A percentile compares a stretch with the other conserved stretches of the same genome.
Conservation (phyloP, 2,329 filamentous ascomycete genomes). For the Proliferodiscus dingleyae region DNA sequence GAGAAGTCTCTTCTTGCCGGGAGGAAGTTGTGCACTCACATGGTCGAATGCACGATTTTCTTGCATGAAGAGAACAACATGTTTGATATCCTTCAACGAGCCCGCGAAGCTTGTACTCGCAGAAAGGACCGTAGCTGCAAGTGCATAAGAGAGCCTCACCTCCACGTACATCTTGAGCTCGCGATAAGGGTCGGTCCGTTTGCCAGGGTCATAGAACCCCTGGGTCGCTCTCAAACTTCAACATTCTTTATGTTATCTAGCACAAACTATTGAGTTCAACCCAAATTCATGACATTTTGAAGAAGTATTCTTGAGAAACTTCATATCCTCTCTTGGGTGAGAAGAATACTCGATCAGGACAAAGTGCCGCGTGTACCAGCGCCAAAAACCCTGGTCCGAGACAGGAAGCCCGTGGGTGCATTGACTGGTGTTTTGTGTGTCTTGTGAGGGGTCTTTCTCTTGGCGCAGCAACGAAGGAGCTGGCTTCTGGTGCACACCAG, state of each 20-base stretch:
- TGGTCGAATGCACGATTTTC: slow-evolving; percentile 39
- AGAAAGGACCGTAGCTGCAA: not conserved
- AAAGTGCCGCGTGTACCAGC: no score
- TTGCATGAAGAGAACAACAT: slow-evolving; percentile 56
- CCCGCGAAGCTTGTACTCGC: slow-evolving; percentile 22
- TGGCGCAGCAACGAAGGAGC: no score
- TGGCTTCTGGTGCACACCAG: no score
- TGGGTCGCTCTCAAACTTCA: not conserved
- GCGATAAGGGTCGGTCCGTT: not conserved
- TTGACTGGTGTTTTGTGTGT: no score
- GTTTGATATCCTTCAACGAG: slow-evolving; percentile 45
- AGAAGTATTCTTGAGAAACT: no score
- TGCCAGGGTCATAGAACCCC: not conserved
- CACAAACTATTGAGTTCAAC: not conserved
- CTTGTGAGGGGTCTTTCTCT: no score
- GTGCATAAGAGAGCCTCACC: no score
- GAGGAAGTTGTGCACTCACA: slow-evolving; percentile 7
- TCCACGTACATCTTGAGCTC: not conserved
- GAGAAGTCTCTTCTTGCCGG: not conserved
- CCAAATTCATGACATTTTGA: not conserved
- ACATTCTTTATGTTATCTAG: not conserved
- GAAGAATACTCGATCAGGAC: not conserved
- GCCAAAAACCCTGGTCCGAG: no score
- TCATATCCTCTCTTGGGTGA: not conserved
- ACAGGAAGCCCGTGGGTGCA: no score